Evolutionary conservation across 2,329 filamentous ascomycete genomes (phyloP), one percentile per base, ranked within the genome.

Genomic region (Colletotrichum australisinense): DNA sequence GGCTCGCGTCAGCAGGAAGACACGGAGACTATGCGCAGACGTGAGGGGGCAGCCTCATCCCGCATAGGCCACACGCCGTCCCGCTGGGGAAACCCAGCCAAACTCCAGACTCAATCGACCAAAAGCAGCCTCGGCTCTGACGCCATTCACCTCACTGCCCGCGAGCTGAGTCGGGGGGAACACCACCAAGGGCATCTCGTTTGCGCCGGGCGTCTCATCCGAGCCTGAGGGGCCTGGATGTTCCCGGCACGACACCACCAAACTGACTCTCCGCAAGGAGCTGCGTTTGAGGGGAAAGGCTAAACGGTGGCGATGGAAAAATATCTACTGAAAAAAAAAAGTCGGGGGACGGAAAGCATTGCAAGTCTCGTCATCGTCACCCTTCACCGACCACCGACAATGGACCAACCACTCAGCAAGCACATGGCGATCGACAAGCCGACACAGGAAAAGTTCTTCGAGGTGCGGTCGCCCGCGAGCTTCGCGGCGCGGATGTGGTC

Each of bases 401-500:
- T 73, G 71, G 67, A 73, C 30, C n/a, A 46, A 35, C 56, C 49
- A 38, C 35, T 63, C 28, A 70, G 55, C 67, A 73, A 73, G 24
- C 52, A 56, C 32, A 62, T 73, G 60, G 42, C 49, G 24, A 62
- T 71, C 28, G 71, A 71, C 49, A 66, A 73, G 60, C 67, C 71
- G 49, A 64, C 71, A 32, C 42, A 60, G 46, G 71, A 73, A 49
- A 73, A 52, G 59, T 73, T 73, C 56, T 73, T 73, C 12, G 71
- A 73, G 49, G 71, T 73, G 62, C 67, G 62, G 35, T 73, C 71
- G 42, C 67, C 71, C 28, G 71, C 71, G 56, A 71, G 60, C 56
- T 73, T 73, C 67, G 71, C 71, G 32, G 71, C 71, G 67, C 71
- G 71, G 32, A 71, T 73, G 67, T 73, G 67, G 71, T 65, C 71